These are phyloP conservation scores for Venturia aucupariae DNA, from an alignment of 2,329 filamentous ascomycete genomes.

Conservation along the genomic window DNA sequence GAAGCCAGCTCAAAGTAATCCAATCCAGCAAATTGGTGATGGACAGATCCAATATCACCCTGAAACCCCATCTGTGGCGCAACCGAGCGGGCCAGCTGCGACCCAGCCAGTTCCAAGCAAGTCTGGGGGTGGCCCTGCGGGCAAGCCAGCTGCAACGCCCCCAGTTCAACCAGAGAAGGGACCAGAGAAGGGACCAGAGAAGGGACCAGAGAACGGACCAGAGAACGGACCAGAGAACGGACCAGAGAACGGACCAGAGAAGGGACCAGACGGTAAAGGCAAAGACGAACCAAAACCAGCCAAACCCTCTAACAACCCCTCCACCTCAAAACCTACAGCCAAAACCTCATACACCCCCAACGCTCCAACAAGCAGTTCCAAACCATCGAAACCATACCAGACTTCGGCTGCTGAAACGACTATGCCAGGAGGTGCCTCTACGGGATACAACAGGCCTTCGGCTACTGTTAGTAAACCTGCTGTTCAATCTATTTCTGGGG, in stretches of 20 bases:
- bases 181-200: too few species aligned
- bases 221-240: too few species aligned
- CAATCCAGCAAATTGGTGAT: not conserved
- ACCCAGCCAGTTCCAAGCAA: not conserved
- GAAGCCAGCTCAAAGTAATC: not conserved
- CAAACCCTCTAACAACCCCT: not conserved
- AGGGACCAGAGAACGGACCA: too few species aligned
- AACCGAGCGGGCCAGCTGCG: not conserved
- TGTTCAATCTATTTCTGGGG: not conserved
- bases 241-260: too few species aligned
- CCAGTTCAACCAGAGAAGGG: too few species aligned
- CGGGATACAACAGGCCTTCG: not conserved
- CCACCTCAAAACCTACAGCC: not conserved
- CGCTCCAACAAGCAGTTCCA: not conserved
- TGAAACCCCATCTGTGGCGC: not conserved
- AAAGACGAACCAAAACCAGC: too few species aligned
- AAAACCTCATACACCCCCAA: not conserved
- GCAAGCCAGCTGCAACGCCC: not conserved
- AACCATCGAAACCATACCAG: not conserved
- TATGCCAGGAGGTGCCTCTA: too few species aligned
- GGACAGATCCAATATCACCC: not conserved
- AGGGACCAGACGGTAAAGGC: too few species aligned
- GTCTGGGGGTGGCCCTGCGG: not conserved
- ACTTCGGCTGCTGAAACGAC: too few species aligned
- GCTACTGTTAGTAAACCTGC: not conserved